Evolutionary conservation across 129 eudicot species (phyloP), one percentile per base, ranked within the genome.

Genomic region (Flaveria linearis): DNA sequence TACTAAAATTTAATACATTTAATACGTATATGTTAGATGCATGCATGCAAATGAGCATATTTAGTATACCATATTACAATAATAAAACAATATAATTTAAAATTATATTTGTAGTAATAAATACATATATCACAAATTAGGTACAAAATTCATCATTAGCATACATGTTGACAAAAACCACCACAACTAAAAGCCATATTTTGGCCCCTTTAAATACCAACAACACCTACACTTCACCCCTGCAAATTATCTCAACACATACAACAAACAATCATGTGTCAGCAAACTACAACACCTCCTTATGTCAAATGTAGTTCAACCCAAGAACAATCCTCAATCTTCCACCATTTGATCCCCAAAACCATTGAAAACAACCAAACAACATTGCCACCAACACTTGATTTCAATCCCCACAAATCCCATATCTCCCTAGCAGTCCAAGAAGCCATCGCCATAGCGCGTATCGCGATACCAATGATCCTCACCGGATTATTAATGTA

Each of bases 391-490:
- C 74, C 78, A 73, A 51, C 56, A 12, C 63, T 47, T 36, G 51
- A 82, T 33, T 1, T 62, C 57, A 79, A 79, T 8, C 81, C 85
- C 78, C 81, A 49, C 76, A 72, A 78, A 69, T 77, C 90, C 30
- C 80, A 82, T 14, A 47, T 88, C 47, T 78, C 83, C 36, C 74
- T 82, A 7, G 72, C 81, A 55, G 15, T 87, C 50, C 49, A 65
- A 20, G 96, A 92, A 74, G 78, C 84, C 69, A 75, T 62, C 25
- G 69, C 85, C n/a, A 82, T 92, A 52, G 66, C 85, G 15, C 83
- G 51, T 9, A 89, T 92, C 36, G 89, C 97, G 0, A 30, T 89
- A 15, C 97, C 97, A 51, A 92, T 92, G 97, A 87, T 92, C 66
- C 81, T 92, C 41, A 92, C 97, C 46, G 96, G 96, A 23, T 74